These are phyloP conservation scores for Xerocomellus intermedius DNA, from an alignment of 768 basidiomycete species.

Conservation along the genomic window DNA sequence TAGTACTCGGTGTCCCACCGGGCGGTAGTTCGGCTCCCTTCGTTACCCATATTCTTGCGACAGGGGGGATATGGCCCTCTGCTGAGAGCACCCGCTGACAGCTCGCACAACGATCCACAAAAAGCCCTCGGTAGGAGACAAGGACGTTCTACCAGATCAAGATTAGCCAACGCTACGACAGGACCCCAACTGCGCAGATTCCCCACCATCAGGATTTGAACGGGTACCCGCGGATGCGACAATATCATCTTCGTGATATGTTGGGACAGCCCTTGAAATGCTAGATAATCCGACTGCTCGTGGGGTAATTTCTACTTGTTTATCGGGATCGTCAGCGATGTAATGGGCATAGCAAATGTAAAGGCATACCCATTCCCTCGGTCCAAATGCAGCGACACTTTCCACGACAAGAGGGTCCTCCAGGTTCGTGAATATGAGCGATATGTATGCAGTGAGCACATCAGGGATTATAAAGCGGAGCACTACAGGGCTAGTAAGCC, in stretches of 20 bases:
- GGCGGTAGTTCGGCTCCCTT: slow-evolving; percentile 9
- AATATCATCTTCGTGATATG: slow-evolving; percentile 61
- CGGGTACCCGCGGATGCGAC: slow-evolving; percentile 47
- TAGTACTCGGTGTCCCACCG: neutral
- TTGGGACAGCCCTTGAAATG: slow-evolving; percentile 66
- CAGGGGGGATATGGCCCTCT: slow-evolving; percentile 72
- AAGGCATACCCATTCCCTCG: slow-evolving; percentile 59
- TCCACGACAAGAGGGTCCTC: slow-evolving; percentile 51
- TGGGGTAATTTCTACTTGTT: slow-evolving; percentile 58
- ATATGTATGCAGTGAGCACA: slow-evolving; percentile 65
- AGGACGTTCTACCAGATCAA: slow-evolving; percentile 44
- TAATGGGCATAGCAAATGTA: neutral
- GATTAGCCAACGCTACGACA: neutral
- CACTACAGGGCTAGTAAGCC: slow-evolving; percentile 32
- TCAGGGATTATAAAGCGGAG: slow-evolving; percentile 64
- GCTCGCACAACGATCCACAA: slow-evolving; percentile 54
- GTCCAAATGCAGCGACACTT: slow-evolving; percentile 67
- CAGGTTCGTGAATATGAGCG: slow-evolving; percentile 38
- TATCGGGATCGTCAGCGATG: slow-evolving; percentile 1
- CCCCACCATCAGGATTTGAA: slow-evolving; percentile 53
- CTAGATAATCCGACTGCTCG: slow-evolving; percentile 63
- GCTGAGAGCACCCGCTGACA: slow-evolving; percentile 67
- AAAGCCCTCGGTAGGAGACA: slow-evolving; percentile 56
- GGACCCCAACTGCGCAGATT: neutral
- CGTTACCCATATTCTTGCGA: slow-evolving; percentile 55